These are phyloP conservation scores for Rhodotorula sp. DNA, from an alignment of 1,284 basidiomycete species.

Conservation along the genomic window DNA sequence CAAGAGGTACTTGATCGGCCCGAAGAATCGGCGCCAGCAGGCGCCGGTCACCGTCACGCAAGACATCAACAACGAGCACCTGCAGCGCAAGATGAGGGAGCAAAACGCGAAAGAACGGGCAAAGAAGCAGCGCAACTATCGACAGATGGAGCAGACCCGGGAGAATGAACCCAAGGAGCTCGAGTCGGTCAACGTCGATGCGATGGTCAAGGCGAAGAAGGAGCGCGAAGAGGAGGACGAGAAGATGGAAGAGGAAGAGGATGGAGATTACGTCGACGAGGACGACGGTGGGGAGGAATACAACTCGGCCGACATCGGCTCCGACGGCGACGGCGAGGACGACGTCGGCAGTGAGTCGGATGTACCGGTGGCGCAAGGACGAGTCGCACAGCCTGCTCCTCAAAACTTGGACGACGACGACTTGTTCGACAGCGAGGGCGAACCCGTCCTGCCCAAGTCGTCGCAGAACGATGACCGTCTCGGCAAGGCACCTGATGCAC, in stretches of 20 bases:
- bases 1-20: not conserved
- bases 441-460: slow-evolving; percentile 19
- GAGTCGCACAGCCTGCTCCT: too few species aligned
- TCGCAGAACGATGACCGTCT: slow-evolving; percentile 23
- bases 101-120: slow-evolving; percentile 1
- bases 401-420: slow-evolving; percentile 16
- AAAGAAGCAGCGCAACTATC: slow-evolving; percentile 12
- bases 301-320: not conserved
- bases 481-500: not conserved
- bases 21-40: not conserved
- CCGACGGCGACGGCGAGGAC: slow-evolving; percentile 3
- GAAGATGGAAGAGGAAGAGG: slow-evolving; percentile 18
- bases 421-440: slow-evolving; percentile 25
- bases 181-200: slow-evolving; percentile 20
- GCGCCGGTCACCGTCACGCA: not conserved
- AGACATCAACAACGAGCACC: not conserved
- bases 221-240: slow-evolving; percentile 11
- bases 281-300: slow-evolving; percentile 15
- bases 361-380: not conserved
- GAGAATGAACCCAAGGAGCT: not conserved
- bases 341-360: slow-evolving; percentile 16
- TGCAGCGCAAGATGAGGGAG: not conserved
- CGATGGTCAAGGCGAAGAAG: slow-evolving; percentile 25
- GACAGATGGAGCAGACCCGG: not conserved
- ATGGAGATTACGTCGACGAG: slow-evolving; percentile 21